A percentile compares a stretch with the other conserved stretches of the same genome.
These are phyloP conservation scores for Crucibulum laeve DNA, from an alignment of 768 basidiomycete species.

Conservation along the genomic window DNA sequence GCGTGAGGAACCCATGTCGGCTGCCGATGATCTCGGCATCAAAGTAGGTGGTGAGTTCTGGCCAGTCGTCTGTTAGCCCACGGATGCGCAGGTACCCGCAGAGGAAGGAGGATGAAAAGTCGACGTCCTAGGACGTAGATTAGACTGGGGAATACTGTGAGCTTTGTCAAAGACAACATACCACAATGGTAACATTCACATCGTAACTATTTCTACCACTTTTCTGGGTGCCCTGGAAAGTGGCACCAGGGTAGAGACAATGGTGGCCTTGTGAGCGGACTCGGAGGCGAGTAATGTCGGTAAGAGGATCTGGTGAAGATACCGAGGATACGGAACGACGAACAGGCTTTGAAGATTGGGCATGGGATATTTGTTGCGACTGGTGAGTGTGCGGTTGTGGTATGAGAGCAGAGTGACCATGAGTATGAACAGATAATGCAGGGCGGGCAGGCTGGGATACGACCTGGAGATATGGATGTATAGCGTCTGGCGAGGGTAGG, in stretches of 20 bases:
- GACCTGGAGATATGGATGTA: conserved; percentile 11
- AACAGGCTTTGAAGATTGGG: conserved; percentile 3
- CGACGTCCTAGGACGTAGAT: conserved; percentile 63
- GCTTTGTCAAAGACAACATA: conserved; percentile 38
- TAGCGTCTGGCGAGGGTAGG: too few relatives aligned
- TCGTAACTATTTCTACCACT: conserved; percentile 93
- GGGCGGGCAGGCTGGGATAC: conserved; percentile 1
- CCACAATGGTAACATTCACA: conserved; percentile 88
- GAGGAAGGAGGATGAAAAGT: conserved; percentile 79
- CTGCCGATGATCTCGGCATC: conserved; percentile 94
- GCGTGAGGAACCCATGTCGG: conserved; percentile 87
- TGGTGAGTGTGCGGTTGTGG: conserved; percentile 9
- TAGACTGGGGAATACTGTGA: conserved; percentile 6
- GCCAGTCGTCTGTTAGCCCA: conserved; percentile 91
- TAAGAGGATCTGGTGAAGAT: conserved; percentile 44
- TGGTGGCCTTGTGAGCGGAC: conserved; percentile 69
- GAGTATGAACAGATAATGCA: conserved; percentile 17
- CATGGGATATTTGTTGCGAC: neutral
- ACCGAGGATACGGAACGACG: conserved; percentile 13
- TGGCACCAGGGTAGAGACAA: conserved; percentile 84
- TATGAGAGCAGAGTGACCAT: conserved; percentile 11
- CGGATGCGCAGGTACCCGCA: conserved; percentile 93
- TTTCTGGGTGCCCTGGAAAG: conserved; percentile 90
- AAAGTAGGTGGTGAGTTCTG: conserved; percentile 94
- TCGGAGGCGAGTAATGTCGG: conserved; percentile 75